phyloP scores from a whole-genome alignment of 768 basidiomycete genomes.

The Cantharellus anzutake region DNA sequence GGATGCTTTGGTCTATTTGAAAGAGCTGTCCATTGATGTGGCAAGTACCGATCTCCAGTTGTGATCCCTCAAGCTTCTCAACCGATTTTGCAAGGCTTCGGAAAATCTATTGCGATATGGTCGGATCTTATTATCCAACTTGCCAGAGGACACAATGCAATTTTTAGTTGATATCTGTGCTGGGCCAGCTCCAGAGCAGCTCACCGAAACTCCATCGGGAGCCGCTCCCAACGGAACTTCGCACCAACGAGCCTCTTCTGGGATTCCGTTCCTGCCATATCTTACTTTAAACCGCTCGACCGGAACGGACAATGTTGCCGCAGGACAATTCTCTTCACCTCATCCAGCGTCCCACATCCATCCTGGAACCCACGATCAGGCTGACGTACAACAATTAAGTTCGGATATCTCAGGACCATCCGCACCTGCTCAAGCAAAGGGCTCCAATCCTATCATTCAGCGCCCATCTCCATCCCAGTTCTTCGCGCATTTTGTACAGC shows the following conservation, averaged over 20 bases:
- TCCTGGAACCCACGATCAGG: neutral
- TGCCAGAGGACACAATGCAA: conserved; percentile 78
- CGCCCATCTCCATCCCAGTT: conserved; percentile 68
- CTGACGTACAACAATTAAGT: neutral
- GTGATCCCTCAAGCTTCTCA: neutral
- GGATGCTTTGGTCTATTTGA: conserved; percentile 67
- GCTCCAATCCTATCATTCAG: conserved; percentile 20
- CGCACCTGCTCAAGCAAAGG: neutral
- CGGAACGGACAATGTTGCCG: neutral
- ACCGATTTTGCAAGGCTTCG: conserved; percentile 34
- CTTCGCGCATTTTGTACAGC: conserved; percentile 89
- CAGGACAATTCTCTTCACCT: neutral
- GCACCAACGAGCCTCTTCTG: conserved; percentile 21
- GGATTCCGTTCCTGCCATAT: conserved; percentile 42
- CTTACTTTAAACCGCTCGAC: conserved; percentile 42
- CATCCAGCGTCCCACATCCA: neutral
- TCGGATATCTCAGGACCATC: conserved; percentile 9
- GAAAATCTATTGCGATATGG: conserved; percentile 78
- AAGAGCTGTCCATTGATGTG: conserved; percentile 55
- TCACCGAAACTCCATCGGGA: neutral
- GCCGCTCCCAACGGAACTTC: neutral
- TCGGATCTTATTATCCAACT: conserved; percentile 57
- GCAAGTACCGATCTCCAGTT: conserved; percentile 27
- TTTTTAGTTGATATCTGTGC: conserved; percentile 87
- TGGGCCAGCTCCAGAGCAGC: conserved; percentile 26